Evolutionary conservation across 257 asterid genomes (phyloP).

Genomic region (Solanum tacnaense): DNA sequence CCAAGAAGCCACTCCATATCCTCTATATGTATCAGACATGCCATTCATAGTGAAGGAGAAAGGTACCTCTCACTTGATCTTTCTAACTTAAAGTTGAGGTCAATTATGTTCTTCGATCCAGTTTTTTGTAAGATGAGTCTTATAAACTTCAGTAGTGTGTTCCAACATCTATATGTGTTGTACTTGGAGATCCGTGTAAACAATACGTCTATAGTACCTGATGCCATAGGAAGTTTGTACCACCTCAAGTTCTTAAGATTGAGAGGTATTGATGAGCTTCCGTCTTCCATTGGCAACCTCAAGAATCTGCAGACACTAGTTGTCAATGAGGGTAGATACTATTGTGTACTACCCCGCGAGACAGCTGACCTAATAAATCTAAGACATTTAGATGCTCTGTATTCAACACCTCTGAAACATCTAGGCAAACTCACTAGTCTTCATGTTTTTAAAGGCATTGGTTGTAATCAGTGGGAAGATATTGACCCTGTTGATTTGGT

Average conservation of each 20-base stretch:
- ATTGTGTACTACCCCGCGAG: background rate
- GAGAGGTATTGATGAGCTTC: background rate
- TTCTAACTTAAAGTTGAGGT: background rate
- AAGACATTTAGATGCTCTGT: background rate
- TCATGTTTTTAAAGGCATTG: background rate
- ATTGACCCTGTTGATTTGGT: background rate
- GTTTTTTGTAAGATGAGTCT: too few species aligned
- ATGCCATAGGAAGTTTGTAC: background rate
- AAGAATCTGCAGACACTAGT: background rate
- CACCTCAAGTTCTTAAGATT: background rate
- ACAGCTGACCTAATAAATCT: background rate
- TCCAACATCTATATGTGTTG: background rate
- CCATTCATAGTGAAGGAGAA: background rate
- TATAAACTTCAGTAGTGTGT: background rate
- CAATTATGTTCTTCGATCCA: background rate
- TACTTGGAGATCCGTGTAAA: background rate
- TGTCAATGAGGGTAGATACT: too few species aligned
- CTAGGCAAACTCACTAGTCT: background rate
- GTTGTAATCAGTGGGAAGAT: background rate
- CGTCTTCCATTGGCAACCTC: background rate
- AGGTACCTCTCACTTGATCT: background rate
- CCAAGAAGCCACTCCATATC: background rate
- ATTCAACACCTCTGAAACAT: background rate
- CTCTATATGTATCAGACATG: background rate
- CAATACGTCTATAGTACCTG: too few species aligned